Evolutionary conservation across 163 green algal genomes (phyloP), one percentile per base, ranked within the genome.

Genomic region (Chloroidium sp.): DNA sequence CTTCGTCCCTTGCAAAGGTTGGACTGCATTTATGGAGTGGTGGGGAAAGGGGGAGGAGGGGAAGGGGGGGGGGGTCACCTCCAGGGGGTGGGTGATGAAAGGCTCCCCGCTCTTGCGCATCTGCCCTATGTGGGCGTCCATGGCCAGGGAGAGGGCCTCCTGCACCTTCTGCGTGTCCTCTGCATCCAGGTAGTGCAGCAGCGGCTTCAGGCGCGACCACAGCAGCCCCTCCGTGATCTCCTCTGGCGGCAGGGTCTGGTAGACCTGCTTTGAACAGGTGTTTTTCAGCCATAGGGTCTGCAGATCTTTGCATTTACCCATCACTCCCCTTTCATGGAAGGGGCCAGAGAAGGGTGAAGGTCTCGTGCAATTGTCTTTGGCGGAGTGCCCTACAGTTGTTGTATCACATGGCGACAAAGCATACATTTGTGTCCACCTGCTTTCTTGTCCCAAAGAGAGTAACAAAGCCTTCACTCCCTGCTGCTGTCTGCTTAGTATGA

Each of bases 11-110:
- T 36, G 36, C 36, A 36, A 36, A 36, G 36, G 36, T 36, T 36
- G 36, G 36, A 36, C 36, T 36, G 36, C 36, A 36, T 36, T 36
- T 36, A 36, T 36, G 36, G 36, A 36, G 36, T 36, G 36, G 36
- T 36, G 36, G 36, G 36, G 36, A 36, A 36, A 36, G 36, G 36
- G 36, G 36, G 36, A 36, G 36, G 36, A 36, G 36, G 36, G 36
- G 36, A 36, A 36, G 36, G 36, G 36, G 36, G 36, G 36, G 36
- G 36, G 36, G 36, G 6, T 6, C 2, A 97, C 93, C 80, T 95
- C 94, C 61, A 97, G 91, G 59, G 93, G 93, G 82, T 97, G 94
- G 1, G 93, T 97, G 78, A 97, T 93, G 82, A 93, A 97, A 1
- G 93, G 91, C 82, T 97, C 94, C 4, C 93, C 94, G 69, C 83